Percentiles rank a stretch among this genome's conserved stretches.
phyloP scores from a whole-genome alignment of 2,329 filamentous ascomycete genomes.

The Colletotrichum cordylinicola region DNA sequence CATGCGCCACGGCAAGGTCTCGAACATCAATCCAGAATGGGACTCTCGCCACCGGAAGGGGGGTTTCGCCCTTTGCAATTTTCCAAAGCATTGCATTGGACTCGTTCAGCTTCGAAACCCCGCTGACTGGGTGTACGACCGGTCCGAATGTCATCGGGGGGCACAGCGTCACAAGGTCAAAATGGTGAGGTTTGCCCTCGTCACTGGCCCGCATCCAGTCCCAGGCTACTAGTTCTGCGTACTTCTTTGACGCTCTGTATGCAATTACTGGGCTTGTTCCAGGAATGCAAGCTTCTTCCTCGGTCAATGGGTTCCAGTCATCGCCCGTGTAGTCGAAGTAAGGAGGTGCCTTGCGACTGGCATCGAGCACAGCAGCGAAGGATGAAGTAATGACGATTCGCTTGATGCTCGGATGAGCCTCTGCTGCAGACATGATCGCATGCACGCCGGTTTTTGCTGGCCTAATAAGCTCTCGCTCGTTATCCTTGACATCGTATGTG shows the following conservation, averaged over 20 bases:
- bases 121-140: constrained; percentile 41
- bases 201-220: constrained; percentile 32
- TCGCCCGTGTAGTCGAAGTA: constrained; percentile 57
- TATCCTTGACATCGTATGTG: constrained; percentile 46
- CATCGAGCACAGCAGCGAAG: constrained; percentile 69
- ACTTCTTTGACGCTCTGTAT: constrained; percentile 40
- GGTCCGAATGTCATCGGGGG: constrained; percentile 53
- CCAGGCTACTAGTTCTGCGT: constrained; percentile 40
- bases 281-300: constrained; percentile 50
- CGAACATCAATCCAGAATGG: constrained; percentile 53
- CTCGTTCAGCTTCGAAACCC: constrained; percentile 42
- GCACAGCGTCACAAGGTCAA: constrained; percentile 50
- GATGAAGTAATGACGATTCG: constrained; percentile 66
- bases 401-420: constrained; percentile 26
- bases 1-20: constrained; percentile 50
- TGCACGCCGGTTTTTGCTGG: constrained; percentile 52
- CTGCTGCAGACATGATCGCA: constrained; percentile 42
- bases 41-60: constrained; percentile 42
- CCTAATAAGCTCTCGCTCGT: constrained; percentile 48
- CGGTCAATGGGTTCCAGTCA: constrained; percentile 64
- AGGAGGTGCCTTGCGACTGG: constrained; percentile 49
- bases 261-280: constrained; percentile 43
- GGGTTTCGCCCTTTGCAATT: constrained; percentile 39
- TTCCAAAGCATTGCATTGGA: constrained; percentile 47
- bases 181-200: constrained; percentile 34